Conservation (phyloP, 1,284 basidiomycete genomes). For the Ceratobasidium papillatum region DNA sequence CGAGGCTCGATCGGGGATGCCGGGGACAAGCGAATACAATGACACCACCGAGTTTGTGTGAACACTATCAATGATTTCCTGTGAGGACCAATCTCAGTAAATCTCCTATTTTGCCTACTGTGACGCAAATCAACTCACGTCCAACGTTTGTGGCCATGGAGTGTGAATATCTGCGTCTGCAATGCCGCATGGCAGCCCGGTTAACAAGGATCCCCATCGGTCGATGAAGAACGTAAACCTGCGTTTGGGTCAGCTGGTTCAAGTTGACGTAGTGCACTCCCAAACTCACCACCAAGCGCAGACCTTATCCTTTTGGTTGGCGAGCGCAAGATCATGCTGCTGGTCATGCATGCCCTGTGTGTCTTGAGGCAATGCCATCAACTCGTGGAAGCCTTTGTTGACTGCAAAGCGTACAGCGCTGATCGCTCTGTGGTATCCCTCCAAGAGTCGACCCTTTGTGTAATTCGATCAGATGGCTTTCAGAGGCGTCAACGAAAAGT, state of each 20-base stretch:
- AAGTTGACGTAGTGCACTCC: neutral
- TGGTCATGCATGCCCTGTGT: conserved; percentile 1
- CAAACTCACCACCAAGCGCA: conserved; percentile 25
- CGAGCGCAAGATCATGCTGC: neutral
- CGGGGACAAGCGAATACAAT: conserved; percentile 7
- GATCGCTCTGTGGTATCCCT: conserved; percentile 32
- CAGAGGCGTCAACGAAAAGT: neutral
- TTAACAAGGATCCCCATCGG: conserved; percentile 30
- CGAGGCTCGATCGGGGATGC: conserved; percentile 22
- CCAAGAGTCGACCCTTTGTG: conserved; percentile 20
- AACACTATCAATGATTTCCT: conserved; percentile 24
- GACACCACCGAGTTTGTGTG: conserved; percentile 25
- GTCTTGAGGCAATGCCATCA: conserved; percentile 1
- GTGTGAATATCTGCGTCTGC: conserved; percentile 26
- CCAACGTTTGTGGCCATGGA: conserved; percentile 30
- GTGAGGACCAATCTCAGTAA: neutral
- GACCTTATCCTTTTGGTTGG: conserved; percentile 22
- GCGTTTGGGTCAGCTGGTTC: neutral
- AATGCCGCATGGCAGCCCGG: conserved; percentile 28
- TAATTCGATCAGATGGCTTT: neutral
- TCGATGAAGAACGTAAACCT: conserved; percentile 34
- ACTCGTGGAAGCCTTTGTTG: conserved; percentile 21
- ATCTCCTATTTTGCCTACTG: neutral
- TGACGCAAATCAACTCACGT: conserved; percentile 9
- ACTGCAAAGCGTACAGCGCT: conserved; percentile 33